These are phyloP conservation scores for Kockovaella imperatae DNA, from an alignment of 768 basidiomycete species.

Conservation along the genomic window DNA sequence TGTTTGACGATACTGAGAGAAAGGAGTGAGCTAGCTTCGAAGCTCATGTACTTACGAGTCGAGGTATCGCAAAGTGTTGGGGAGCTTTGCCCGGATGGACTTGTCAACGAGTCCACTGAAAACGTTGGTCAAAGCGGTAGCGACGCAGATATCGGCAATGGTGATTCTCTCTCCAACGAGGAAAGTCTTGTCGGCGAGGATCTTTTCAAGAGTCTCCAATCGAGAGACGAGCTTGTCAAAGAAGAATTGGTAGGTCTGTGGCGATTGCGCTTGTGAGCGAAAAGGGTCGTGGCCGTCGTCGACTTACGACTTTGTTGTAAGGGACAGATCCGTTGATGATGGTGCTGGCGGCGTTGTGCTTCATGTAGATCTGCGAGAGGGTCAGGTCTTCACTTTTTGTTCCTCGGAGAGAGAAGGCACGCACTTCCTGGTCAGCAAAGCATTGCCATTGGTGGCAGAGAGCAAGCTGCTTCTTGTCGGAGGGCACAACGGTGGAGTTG, in stretches of 20 bases:
- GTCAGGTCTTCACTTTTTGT: too few relatives aligned
- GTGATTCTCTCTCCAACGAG: conserved; percentile 91
- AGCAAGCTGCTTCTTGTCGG: conserved; percentile 59
- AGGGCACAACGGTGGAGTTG: conserved; percentile 70
- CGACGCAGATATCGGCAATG: conserved; percentile 74
- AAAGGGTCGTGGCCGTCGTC: neutral
- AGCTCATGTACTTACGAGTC: conserved; percentile 53
- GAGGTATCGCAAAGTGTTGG: conserved; percentile 72
- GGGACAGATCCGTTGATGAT: conserved; percentile 48
- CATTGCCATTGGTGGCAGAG: conserved; percentile 78
- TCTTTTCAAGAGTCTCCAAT: conserved; percentile 61
- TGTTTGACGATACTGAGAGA: conserved; percentile 60
- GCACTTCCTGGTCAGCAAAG: conserved; percentile 63
- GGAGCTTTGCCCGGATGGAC: conserved; percentile 56
- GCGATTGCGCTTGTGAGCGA: neutral
- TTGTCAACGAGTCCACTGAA: conserved; percentile 58
- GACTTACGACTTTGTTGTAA: conserved; percentile 63
- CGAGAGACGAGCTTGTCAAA: conserved; percentile 48
- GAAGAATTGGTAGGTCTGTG: conserved; percentile 33
- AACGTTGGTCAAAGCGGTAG: conserved; percentile 54
- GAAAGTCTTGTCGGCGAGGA: conserved; percentile 74
- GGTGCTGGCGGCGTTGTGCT: conserved; percentile 50
- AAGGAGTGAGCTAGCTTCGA: neutral
- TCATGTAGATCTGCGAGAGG: conserved; percentile 32
- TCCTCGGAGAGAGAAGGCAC: conserved; percentile 3